Evolutionary conservation across 1,284 basidiomycete species (phyloP), one percentile per base, ranked within the genome.

Genomic region (Pseudozyma flocculosa): DNA sequence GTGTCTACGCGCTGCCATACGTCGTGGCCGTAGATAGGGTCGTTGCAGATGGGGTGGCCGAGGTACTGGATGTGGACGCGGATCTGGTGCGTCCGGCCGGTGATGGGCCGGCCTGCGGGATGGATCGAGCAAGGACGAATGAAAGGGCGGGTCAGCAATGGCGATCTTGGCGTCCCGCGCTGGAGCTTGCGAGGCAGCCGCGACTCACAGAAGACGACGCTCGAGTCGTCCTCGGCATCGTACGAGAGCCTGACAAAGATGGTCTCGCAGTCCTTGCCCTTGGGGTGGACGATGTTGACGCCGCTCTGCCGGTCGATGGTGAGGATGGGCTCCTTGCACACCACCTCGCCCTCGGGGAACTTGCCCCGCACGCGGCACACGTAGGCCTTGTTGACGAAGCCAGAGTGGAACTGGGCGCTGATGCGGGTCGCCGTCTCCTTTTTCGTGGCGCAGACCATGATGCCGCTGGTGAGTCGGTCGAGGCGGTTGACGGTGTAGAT

Each of bases 281-380:
- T 54, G 10, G 60, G 62, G 21, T 72, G 57, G 22, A 97, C 90
- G 45, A 96, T 88, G 67, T 94, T 95, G 43, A 96, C 80, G 4
- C 93, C 93, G 86, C 92, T 92, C 76, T 96, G 93, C 45, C 93
- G 83, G 80, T 98, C 95, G 3, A 97, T 87, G 0, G 90, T 92
- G 48, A 99, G 79, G 15, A 99, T 81, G 1, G 92, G 91, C 73
- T 94, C 83, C 67, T 92, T 89, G 65, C 92, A 93, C 1, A 84
- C 79, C 23, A 92, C 80, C 73, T 92, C 88, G 48, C 84, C 88
- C 32, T 90, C 92, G 48, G 65, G 62, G 21, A 65, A 66, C 8
- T 48, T 15, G 40, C 67, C 67, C 0, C 59, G 37, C 0, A 64
- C 63, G 23, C 68, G 61, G 34, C 64, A 68, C 2, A 74, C 70